Evolutionary conservation across 2,329 filamentous ascomycete genomes (phyloP).

Genomic region (Fusarium papillatum): DNA sequence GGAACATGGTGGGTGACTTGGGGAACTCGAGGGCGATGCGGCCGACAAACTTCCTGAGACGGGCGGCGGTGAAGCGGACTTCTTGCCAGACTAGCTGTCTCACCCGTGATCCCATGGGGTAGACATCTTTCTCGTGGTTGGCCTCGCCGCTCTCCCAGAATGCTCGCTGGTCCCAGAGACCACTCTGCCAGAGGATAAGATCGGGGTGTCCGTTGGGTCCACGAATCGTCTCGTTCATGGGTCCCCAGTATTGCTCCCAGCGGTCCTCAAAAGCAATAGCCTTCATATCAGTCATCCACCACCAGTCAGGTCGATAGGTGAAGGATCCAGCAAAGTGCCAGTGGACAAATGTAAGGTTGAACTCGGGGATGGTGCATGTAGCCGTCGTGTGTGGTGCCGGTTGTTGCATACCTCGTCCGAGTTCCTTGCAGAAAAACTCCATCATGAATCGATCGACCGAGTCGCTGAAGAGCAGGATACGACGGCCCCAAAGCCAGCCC

Average conservation of each 20-base stretch:
- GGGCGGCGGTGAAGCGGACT: slow-evolving; percentile 29
- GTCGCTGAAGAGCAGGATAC: slow-evolving; percentile 35
- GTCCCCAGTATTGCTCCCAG: slow-evolving; percentile 34
- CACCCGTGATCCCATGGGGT: slow-evolving; percentile 31
- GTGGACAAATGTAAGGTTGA: slow-evolving; percentile 34
- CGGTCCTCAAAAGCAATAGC: slow-evolving; percentile 33
- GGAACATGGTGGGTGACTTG: slow-evolving; percentile 29
- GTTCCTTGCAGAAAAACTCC: slow-evolving; percentile 36
- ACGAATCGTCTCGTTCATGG: slow-evolving; percentile 29
- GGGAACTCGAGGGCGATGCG: slow-evolving; percentile 24
- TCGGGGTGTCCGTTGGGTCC: slow-evolving; percentile 29
- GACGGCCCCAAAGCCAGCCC: slow-evolving; percentile 39
- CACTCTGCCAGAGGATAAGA: slow-evolving; percentile 37
- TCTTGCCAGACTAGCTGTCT: slow-evolving; percentile 36
- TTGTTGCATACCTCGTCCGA: slow-evolving; percentile 27
- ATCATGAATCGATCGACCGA: slow-evolving; percentile 41
- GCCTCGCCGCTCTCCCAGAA: slow-evolving; percentile 36
- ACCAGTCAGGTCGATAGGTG: slow-evolving; percentile 34
- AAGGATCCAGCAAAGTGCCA: slow-evolving; percentile 35
- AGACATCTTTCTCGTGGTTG: slow-evolving; percentile 30
- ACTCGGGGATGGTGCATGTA: slow-evolving; percentile 31
- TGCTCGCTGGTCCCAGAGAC: slow-evolving; percentile 38
- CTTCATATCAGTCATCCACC: slow-evolving; percentile 40
- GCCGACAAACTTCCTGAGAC: slow-evolving; percentile 25
- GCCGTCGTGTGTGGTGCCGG: slow-evolving; percentile 28